Conservation (phyloP, 352 stramenopile genomes). For the Globisporangium rhizosaccharum region DNA sequence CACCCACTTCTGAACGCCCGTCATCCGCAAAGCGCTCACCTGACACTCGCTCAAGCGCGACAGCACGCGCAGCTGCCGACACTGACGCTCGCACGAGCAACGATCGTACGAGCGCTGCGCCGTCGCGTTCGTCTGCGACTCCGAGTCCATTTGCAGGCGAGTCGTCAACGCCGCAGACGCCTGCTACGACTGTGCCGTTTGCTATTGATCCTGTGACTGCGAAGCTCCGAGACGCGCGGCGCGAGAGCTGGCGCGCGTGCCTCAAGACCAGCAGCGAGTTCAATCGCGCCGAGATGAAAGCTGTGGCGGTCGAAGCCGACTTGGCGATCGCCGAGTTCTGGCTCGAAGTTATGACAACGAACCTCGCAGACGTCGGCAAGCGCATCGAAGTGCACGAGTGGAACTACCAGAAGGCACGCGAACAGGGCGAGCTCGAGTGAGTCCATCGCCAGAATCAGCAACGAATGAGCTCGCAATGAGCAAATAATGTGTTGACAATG, state of each 20-base stretch:
- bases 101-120: too few relatives aligned
- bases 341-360: constrained; percentile 52
- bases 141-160: not conserved
- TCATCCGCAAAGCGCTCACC: too few relatives aligned
- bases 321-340: constrained; percentile 63
- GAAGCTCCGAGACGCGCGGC: constrained; percentile 31
- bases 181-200: not conserved
- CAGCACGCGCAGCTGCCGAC: too few relatives aligned
- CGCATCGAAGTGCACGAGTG: constrained; percentile 77
- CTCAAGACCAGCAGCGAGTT: constrained; percentile 54
- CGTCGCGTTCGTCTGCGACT: not conserved
- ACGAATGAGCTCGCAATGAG: not conserved
- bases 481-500: not conserved
- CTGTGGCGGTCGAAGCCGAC: constrained; percentile 41
- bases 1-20: too few relatives aligned
- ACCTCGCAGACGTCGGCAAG: constrained; percentile 64
- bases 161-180: not conserved
- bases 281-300: constrained; percentile 58
- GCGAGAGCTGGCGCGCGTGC: constrained; percentile 39
- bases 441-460: not conserved
- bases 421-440: constrained; percentile 22
- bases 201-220: constrained; percentile 26
- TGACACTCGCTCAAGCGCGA: too few relatives aligned
- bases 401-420: constrained; percentile 62
- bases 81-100: too few relatives aligned